Evolutionary conservation across 163 green algal species (phyloP), one percentile per base, ranked within the genome.

Genomic region (Scenedesmus sp.): DNA sequence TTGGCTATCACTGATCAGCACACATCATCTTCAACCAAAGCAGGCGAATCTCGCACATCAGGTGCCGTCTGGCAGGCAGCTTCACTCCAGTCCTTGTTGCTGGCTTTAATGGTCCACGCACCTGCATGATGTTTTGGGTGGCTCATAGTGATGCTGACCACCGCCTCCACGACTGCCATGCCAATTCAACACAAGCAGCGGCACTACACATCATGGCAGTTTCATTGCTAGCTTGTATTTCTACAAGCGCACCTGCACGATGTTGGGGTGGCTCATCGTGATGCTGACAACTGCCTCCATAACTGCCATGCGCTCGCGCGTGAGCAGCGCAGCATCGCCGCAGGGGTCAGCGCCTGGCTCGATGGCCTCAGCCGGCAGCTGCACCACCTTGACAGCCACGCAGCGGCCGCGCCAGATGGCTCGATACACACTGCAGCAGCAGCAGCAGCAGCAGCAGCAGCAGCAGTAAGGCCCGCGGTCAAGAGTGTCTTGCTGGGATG

Each of bases 341-440:
- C 46, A 52, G 70, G 23, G 3, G 23, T 79, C 70, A 59, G 55
- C 16, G 16, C 56, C 59, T 57, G 91, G 91, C 84, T 96, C 91
- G 0, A 88, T 89, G 83, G 93, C 94, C 76, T 94, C 92, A 6
- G 88, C 84, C 23, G 94, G 93, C 90, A 96, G 86, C 9, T 94
- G 77, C 18, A 96, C 92, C 34, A 92, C 92, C 91, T 96, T 96
- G 34, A 96, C 86, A 0, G 94, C 94, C 76, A 96, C 94, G 74
- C 88, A 90, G 12, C 90, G 94, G 56, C 94, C 94, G 3, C 91
- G 82, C 94, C 94, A 96, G 34, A 94, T 74, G 4, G 81, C 92
- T 9, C 85, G 57, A 52, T 87, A 94, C 56, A 96, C 93, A 62
- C 90, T 92, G 60, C 87, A 89, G 15, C 46, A 79, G 82, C 34